Evolutionary conservation across 148 eudicot species (phyloP), one percentile per base, ranked within the genome.

Genomic region (Fagopyrum tataricum): DNA sequence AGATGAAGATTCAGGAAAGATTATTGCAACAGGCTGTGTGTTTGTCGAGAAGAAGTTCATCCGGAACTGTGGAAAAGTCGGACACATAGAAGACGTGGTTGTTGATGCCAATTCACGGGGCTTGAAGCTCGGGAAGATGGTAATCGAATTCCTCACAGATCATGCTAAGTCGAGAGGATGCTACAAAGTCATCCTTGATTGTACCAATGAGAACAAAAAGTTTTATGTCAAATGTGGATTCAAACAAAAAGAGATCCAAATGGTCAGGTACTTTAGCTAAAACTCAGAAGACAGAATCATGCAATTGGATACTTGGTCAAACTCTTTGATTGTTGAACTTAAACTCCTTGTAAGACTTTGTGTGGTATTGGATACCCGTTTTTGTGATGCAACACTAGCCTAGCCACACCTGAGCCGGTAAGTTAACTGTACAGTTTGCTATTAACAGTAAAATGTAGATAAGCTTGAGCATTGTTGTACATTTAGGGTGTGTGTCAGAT

Each of bases 121-220:
- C 14, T 44, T 82, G 88, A 84, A 94, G 14, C 72, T 94, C 52
- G 98, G 98, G n/a, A 91, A 91, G 84, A 94, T 82, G 70, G 72
- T 94, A 3, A 70, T 91, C 5, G 83, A 44, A 44, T 94, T 83
- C 72, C 89, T 94, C 13, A 70, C 77, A 0, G 87, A 87, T 24
- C 97, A 94, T 79, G 93, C 96, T 23, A 72, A 24, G 46, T 74
- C 80, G 6, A 78, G 51, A 80, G 98, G 96, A 61, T 94, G 98
- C 76, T 94, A 94, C 78, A 94, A 94, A 83, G 98, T 94, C 76
- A 89, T 94, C 71, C 96, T 94, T 78, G 96, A 94, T 74, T 94
- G 96, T 75, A 82, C 87, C 71, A 24, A 31, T 21, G 84, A 85
- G 37, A 94, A 89, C 61, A 81, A 4, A 73, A 69, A 70, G 11